Conservation (phyloP, 1,284 basidiomycete species). For the Marasmius sp. region DNA sequence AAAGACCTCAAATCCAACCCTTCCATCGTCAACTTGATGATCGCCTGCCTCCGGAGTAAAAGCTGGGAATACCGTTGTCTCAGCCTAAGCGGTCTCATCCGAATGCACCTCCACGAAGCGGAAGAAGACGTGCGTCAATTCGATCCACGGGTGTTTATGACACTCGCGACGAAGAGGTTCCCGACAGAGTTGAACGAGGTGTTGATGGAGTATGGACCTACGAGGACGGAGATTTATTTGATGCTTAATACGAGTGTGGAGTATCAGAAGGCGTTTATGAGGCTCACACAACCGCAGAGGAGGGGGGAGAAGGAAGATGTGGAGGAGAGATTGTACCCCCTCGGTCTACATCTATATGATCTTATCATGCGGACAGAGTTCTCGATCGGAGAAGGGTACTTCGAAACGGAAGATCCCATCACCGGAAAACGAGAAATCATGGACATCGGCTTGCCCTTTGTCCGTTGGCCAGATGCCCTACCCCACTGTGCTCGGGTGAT, state of each 20-base stretch:
- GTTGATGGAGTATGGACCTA: slow-evolving; percentile 48
- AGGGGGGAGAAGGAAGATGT: slow-evolving; percentile 43
- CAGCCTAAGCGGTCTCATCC: slow-evolving; percentile 51
- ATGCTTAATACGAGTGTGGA: slow-evolving; percentile 36
- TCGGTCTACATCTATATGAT: slow-evolving; percentile 48
- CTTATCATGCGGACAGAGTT: slow-evolving; percentile 59
- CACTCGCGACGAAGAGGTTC: slow-evolving; percentile 36
- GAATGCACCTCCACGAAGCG: slow-evolving; percentile 41
- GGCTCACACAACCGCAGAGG: slow-evolving; percentile 37
- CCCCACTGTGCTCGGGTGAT: slow-evolving; percentile 55
- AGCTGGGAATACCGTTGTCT: slow-evolving; percentile 50
- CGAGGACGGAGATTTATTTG: slow-evolving; percentile 33
- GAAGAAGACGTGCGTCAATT: slow-evolving; percentile 43
- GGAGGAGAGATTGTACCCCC: slow-evolving; percentile 32
- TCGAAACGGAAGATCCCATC: slow-evolving; percentile 40
- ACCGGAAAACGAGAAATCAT: slow-evolving; percentile 39
- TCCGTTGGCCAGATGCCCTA: slow-evolving; percentile 52
- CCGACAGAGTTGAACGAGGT: slow-evolving; percentile 47
- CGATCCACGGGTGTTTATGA: slow-evolving; percentile 45
- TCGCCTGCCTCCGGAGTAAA: slow-evolving; percentile 51
- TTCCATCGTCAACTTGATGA: slow-evolving; percentile 45
- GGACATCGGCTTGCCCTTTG: slow-evolving; percentile 57
- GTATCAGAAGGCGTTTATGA: slow-evolving; percentile 54
- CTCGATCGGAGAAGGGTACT: slow-evolving; percentile 54
- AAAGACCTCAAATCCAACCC: slow-evolving; percentile 43